phyloP scores from a whole-genome alignment of 495 filamentous ascomycete genomes.

The Hypoxylon rickii region DNA sequence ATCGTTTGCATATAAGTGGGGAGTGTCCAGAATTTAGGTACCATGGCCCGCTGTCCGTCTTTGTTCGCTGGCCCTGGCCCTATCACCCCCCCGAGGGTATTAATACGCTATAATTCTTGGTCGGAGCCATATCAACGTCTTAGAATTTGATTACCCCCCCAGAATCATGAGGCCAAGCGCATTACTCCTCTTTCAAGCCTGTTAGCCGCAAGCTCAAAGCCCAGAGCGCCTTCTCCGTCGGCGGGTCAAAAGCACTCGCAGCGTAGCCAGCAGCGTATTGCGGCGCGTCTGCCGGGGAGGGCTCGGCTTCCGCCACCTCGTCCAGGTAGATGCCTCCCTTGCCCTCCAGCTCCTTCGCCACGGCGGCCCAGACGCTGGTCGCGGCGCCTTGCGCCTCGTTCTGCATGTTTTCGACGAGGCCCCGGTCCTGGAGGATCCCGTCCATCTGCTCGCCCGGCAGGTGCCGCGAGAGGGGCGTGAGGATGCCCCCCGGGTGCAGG shows the following conservation, averaged over 20 bases:
- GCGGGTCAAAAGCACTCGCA: slow-evolving; percentile 2
- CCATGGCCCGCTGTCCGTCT: too few relatives aligned
- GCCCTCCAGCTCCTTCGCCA: slow-evolving; percentile 45
- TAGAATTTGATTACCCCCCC: too few relatives aligned
- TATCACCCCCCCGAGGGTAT: too few relatives aligned
- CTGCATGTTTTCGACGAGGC: slow-evolving; percentile 38
- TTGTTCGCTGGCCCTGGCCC: too few relatives aligned
- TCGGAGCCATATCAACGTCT: too few relatives aligned
- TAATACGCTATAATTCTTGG: too few relatives aligned
- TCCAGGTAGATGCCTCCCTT: slow-evolving; percentile 53
- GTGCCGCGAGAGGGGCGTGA: slow-evolving; percentile 21
- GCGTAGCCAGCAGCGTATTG: slow-evolving; percentile 13
- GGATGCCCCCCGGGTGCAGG: slow-evolving; percentile 34
- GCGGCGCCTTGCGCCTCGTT: slow-evolving; percentile 54
- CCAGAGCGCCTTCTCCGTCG: slow-evolving; percentile 14
- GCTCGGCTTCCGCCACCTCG: slow-evolving; percentile 24
- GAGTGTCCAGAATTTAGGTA: too few relatives aligned
- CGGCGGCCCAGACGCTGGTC: slow-evolving; percentile 54
- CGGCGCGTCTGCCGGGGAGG: background rate
- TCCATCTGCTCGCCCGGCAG: slow-evolving; percentile 10
- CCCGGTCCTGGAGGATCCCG: slow-evolving; percentile 17
- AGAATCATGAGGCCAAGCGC: too few relatives aligned
- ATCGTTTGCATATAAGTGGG: too few relatives aligned
- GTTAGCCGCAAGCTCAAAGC: slow-evolving; percentile 7
- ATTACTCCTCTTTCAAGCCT: too few relatives aligned